A percentile compares a stretch with the other conserved stretches of the same genome.
These are phyloP conservation scores for Oryza australiensis DNA, from an alignment of 176 grass and related monocot species.

Conservation along the genomic window DNA sequence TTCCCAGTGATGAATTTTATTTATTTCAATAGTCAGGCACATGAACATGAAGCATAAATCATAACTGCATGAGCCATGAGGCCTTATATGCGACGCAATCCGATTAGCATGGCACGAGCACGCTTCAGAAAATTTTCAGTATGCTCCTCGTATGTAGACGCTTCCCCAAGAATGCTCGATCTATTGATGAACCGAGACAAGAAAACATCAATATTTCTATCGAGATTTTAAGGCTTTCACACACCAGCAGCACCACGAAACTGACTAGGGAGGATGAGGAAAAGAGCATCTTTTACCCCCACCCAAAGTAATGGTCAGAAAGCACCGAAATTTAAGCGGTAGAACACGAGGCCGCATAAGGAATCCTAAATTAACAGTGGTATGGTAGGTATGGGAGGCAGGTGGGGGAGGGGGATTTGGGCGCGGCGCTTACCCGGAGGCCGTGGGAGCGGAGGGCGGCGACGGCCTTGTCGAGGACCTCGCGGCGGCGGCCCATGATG, in stretches of 20 bases:
- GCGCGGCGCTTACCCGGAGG: slow-evolving; percentile 42
- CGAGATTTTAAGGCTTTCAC: not conserved
- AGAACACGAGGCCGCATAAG: not conserved
- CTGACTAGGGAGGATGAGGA: not conserved
- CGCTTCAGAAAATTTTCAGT: not conserved
- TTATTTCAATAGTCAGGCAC: not conserved
- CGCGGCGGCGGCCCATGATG: slow-evolving; percentile 87
- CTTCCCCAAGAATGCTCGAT: not conserved
- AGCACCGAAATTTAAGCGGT: not conserved
- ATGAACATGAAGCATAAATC: not conserved
- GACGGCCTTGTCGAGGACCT: slow-evolving; percentile 82
- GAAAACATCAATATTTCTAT: not conserved
- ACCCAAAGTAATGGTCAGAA: not conserved
- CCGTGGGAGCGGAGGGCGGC: slow-evolving; percentile 60
- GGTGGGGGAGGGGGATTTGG: not conserved
- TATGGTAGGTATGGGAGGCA: not conserved
- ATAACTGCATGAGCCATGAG: not conserved
- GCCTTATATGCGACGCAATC: not conserved
- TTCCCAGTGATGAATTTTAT: not conserved
- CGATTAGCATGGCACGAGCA: not conserved
- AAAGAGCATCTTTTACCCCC: not conserved
- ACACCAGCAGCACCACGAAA: not conserved
- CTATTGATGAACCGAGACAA: not conserved
- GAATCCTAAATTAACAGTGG: not conserved
- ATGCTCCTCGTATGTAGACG: not conserved